Conservation (phyloP, 805 yeast genomes). For the Schizosaccharomyces lindneri region DNA sequence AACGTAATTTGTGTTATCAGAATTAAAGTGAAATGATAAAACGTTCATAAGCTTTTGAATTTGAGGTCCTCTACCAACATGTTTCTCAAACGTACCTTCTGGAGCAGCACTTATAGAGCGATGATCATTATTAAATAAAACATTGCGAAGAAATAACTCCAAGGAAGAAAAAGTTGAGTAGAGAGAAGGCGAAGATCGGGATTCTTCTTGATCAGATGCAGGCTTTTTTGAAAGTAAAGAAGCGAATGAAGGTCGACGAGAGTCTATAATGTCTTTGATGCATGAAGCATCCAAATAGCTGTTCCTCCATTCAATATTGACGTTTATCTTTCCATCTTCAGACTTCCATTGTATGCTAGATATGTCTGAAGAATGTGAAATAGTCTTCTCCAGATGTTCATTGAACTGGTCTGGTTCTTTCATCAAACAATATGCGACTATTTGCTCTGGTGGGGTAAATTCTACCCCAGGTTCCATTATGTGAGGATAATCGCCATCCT, state of each 20-base stretch:
- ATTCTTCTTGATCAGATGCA: neutral
- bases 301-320: neutral
- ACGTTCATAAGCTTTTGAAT: neutral
- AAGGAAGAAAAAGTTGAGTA: neutral
- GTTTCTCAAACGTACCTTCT: neutral
- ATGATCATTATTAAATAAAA: neutral
- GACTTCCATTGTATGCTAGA: neutral
- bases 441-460: neutral
- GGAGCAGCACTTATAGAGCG: neutral
- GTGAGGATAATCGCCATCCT: neutral
- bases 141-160: neutral
- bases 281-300: neutral
- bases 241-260: neutral
- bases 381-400: neutral
- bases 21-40: neutral
- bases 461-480: neutral
- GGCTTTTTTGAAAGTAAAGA: neutral
- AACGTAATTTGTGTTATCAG: neutral
- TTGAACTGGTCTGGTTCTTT: neutral
- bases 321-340: neutral
- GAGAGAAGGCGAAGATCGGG: neutral
- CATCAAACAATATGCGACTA: neutral
- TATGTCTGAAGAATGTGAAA: neutral
- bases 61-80: neutral
- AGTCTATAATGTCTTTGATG: neutral